Evolutionary conservation across 129 eudicot species (phyloP), one percentile per base, ranked within the genome.

Genomic region (Kitagawia praeruptora): DNA sequence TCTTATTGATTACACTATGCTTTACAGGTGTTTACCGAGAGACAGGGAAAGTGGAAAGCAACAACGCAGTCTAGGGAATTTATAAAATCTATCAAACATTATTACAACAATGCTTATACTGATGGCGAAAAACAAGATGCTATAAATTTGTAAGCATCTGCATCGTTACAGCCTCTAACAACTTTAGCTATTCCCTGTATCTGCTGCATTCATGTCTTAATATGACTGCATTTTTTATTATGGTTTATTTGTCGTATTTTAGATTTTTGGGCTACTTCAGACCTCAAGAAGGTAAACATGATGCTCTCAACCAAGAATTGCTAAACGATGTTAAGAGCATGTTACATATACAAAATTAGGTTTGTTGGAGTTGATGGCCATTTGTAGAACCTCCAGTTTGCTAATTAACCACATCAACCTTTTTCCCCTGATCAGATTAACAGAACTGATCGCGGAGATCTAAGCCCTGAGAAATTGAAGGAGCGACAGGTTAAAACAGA

Each of bases 51-150:
- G 87, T 95, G 97, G 97, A 95, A 87, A 84, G 98, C 98, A 61
- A 90, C 98, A 71, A 92, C 98, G 16, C 97, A 95, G 75, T 95
- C 98, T 37, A 88, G 93, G 85, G 98, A 95, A 78, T 88, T 95
- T 75, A 80, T 95, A 76, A 95, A 92, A 85, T 92, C 97, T 81
- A 92, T 95, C 79, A 90, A 90, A 89, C 83, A 97, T 64, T 95
- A 92, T 81, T 95, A 92, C 86, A 95, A 94, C 88, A 95, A 95
- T 84, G 92, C 98, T 41, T 95, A 95, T 79, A 95, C 97, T 15
- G 98, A 95, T 85, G 97, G 97, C 61, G 98, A 95, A 84, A 95
- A 95, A 85, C 98, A 95, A 88, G 98, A 95, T 85, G 98, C 98
- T 73, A 95, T 95, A 74, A 95, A 95, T 79, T 80, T 95, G 94